Percentiles rank a stretch among this genome's conserved stretches.
Evolutionary conservation across 176 grass and related monocot genomes (phyloP).

Genomic region (Ensete glaucum): DNA sequence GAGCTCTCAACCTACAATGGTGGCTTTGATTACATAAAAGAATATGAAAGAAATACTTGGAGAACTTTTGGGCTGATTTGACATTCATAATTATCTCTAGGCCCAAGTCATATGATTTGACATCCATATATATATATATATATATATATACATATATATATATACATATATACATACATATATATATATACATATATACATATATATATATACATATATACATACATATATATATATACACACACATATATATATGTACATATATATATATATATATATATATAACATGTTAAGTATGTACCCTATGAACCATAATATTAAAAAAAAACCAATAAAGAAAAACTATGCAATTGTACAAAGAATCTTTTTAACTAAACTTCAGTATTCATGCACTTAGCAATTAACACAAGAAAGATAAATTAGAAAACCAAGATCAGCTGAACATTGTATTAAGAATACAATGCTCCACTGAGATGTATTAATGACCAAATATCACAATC

Average conservation of each 20-base stretch:
- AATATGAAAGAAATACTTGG: slow-evolving; percentile 6
- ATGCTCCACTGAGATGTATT: neutral
- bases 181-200: too few relatives aligned
- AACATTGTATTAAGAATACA: neutral
- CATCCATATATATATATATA: too few relatives aligned
- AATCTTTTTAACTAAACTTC: neutral
- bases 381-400: neutral
- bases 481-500: neutral
- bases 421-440: neutral
- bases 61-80: neutral
- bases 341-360: neutral
- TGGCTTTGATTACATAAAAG: neutral
- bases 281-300: neutral
- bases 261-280: neutral
- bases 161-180: too few relatives aligned
- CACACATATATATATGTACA: rapidly evolving
- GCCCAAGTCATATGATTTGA: too few relatives aligned
- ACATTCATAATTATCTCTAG: too few relatives aligned
- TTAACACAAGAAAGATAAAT: neutral
- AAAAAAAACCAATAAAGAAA: neutral
- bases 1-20: slow-evolving; percentile 6
- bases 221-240: too few relatives aligned
- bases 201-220: too few relatives aligned
- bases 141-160: too few relatives aligned
- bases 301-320: too few relatives aligned